Evolutionary conservation across 164 flowering plant genomes (phyloP).

Genomic region (Aristolochia fimbriata): DNA sequence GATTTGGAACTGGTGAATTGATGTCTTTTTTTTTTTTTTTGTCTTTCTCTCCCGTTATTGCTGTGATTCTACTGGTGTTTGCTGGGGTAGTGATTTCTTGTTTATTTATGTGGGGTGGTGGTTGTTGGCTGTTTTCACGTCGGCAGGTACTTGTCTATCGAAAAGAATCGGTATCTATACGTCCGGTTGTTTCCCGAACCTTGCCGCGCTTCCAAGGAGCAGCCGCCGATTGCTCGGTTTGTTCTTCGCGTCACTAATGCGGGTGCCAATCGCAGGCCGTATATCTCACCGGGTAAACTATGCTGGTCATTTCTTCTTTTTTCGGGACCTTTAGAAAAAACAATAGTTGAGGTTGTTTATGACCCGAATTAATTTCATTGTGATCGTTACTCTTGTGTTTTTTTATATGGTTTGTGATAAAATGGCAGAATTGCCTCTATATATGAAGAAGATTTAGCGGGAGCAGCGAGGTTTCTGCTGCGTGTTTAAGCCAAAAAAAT

Average conservation of each 20-base stretch:
- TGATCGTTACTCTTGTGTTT: no score
- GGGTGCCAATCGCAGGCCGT: slow-evolving; percentile 42
- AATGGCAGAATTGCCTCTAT: no score
- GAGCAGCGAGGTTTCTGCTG: no score
- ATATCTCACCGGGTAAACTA: slow-evolving; percentile 60
- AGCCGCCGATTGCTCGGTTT: slow-evolving; percentile 77
- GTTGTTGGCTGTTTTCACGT: background rate
- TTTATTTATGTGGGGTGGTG: background rate
- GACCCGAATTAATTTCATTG: no score
- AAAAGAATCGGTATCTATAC: slow-evolving; percentile 66
- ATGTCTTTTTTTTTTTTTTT: background rate
- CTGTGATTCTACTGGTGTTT: background rate
- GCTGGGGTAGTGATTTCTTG: background rate
- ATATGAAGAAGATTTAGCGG: no score
- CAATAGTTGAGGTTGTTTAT: no score
- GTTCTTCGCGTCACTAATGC: slow-evolving; percentile 48
- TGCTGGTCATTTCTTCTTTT: background rate
- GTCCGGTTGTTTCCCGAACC: slow-evolving; percentile 74
- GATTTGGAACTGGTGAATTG: slow-evolving; percentile 75
- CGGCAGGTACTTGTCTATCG: slow-evolving; percentile 64
- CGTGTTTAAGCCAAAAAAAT: no score
- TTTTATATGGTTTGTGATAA: no score
- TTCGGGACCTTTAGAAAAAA: no score
- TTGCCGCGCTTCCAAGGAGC: slow-evolving; percentile 50
- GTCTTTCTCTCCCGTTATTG: background rate